A percentile compares a stretch with the other conserved stretches of the same genome.
Evolutionary conservation across 371 early-diverging fungal species (phyloP).

Genomic region (Mortierella sp.): DNA sequence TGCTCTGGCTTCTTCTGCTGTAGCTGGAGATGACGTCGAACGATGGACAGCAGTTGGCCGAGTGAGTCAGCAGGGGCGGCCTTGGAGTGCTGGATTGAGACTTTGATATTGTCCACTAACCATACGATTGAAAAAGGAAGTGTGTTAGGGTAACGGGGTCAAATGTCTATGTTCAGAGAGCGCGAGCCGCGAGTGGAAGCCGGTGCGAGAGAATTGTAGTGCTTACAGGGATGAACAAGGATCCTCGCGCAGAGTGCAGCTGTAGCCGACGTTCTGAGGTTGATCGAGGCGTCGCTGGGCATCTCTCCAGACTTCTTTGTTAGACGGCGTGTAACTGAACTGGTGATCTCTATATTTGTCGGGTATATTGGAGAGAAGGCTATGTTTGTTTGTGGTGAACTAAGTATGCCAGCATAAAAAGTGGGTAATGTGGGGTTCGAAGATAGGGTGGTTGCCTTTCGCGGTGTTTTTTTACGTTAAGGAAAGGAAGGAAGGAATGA

Average conservation of each 20-base stretch:
- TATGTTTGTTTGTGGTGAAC: no score
- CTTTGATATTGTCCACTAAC: conserved; percentile 35
- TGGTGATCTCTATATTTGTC: not conserved
- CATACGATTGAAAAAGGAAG: not conserved
- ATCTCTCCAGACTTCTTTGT: conserved; percentile 18
- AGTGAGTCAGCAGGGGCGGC: conserved; percentile 9
- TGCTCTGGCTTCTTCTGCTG: conserved; percentile 15
- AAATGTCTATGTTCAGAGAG: not conserved
- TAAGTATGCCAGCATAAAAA: no score
- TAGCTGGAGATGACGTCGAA: conserved; percentile 13
- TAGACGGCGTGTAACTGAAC: not conserved
- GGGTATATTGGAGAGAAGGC: not conserved
- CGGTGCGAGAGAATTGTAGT: not conserved
- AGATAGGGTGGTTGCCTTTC: no score
- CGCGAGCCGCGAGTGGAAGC: not conserved
- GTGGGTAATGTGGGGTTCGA: no score
- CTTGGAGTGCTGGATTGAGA: conserved; percentile 15
- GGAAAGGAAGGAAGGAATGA: no score
- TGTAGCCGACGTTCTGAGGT: conserved; percentile 42
- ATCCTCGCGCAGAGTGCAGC: conserved; percentile 49
- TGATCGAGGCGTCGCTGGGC: conserved; percentile 43
- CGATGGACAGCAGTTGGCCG: conserved; percentile 4
- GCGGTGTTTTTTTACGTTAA: no score
- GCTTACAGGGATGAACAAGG: conserved; percentile 51
- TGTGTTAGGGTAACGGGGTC: not conserved